phyloP scores from a whole-genome alignment of 352 stramenopile species.

The Blastocystis sp. region DNA sequence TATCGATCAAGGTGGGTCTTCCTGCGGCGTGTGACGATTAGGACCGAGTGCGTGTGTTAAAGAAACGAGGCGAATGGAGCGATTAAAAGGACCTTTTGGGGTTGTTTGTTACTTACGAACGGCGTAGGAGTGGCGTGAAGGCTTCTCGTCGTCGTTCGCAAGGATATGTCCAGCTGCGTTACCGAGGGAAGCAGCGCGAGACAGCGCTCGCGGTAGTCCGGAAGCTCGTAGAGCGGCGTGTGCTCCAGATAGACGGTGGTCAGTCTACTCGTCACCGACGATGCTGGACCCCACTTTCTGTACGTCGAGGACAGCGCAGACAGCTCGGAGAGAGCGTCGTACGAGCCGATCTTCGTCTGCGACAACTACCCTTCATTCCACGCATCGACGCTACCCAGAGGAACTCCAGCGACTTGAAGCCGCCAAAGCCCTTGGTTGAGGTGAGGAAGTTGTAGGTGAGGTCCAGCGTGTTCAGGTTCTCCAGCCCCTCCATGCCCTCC shows the following conservation, averaged over 20 bases:
- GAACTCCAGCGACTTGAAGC: constrained; percentile 49
- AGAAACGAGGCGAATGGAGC: not conserved
- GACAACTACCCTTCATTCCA: constrained; percentile 34
- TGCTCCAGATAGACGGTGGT: constrained; percentile 60
- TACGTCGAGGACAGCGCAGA: constrained; percentile 5
- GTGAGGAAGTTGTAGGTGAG: constrained; percentile 62
- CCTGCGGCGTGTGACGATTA: not conserved
- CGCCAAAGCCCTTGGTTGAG: constrained; percentile 8
- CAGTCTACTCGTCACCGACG: not conserved
- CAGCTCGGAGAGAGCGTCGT: not conserved
- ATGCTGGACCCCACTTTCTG: constrained; percentile 10
- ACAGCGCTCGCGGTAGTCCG: constrained; percentile 21
- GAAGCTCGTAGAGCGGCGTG: constrained; percentile 36
- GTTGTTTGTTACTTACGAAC: not conserved
- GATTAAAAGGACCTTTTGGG: not conserved
- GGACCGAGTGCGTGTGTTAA: not conserved
- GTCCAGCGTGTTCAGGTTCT: constrained; percentile 61
- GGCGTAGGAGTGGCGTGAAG: constrained; percentile 7
- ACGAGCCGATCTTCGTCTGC: constrained; percentile 34
- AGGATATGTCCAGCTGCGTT: constrained; percentile 71
- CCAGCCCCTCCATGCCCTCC: not conserved
- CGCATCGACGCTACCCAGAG: constrained; percentile 23
- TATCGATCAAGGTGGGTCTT: not conserved
- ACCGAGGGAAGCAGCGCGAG: constrained; percentile 54
- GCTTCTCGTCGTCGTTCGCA: not conserved